phyloP scores from a whole-genome alignment of 208 protist genomes.

The Zelonia costaricensis region DNA sequence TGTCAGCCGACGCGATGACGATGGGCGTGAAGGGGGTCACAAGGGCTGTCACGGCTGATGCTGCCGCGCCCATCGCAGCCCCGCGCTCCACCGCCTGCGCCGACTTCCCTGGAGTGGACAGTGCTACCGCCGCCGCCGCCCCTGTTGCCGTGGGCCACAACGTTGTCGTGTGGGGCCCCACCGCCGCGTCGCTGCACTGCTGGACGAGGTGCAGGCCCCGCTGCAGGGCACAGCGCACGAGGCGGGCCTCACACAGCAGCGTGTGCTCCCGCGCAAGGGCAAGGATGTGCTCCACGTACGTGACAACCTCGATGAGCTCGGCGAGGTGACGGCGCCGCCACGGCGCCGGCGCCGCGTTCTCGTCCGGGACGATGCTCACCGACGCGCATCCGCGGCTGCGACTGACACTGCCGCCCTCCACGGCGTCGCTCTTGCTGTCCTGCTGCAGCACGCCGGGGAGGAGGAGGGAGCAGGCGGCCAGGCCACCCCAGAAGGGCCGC shows the following conservation, averaged over 20 bases:
- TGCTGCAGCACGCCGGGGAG: conserved; percentile 46
- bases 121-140: background rate
- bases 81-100: background rate
- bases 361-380: background rate
- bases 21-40: too few species aligned
- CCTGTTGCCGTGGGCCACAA: too few species aligned
- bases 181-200: background rate
- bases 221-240: conserved; percentile 42
- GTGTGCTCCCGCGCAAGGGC: conserved; percentile 31
- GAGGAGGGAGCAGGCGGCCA: conserved; percentile 56
- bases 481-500: conserved; percentile 67
- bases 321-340: conserved; percentile 7
- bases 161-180: background rate
- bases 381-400: background rate
- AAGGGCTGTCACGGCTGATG: too few species aligned
- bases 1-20: conserved; percentile 1
- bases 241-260: conserved; percentile 38
- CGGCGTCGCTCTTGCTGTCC: conserved; percentile 2
- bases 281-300: conserved; percentile 36
- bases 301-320: conserved; percentile 28
- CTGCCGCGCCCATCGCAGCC: too few species aligned
- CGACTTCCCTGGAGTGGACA: too few species aligned
- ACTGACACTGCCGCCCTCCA: background rate
- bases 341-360: background rate
- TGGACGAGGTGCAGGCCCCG: conserved; percentile 15